These are phyloP conservation scores for Dillenia turbinata DNA, from an alignment of 164 flowering plant genomes.

Conservation along the genomic window DNA sequence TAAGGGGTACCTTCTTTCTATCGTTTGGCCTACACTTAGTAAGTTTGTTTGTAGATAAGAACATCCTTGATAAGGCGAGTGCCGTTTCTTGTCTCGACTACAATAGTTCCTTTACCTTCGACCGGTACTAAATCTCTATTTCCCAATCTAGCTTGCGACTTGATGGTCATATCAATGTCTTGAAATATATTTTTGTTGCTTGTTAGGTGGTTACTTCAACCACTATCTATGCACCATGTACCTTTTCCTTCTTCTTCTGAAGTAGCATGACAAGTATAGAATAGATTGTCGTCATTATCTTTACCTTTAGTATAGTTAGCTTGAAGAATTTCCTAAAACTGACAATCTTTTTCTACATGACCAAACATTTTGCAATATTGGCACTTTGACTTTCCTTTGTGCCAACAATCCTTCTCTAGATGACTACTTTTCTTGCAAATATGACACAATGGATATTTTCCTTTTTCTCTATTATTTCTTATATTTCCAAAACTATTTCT, in stretches of 20 bases:
- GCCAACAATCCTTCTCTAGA: not conserved
- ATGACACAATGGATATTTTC: not conserved
- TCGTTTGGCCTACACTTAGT: not conserved
- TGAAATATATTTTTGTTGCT: not conserved
- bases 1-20: not conserved
- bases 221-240: too few relatives aligned
- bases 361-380: too few relatives aligned
- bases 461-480: not conserved
- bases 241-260: too few relatives aligned
- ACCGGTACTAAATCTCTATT: not conserved
- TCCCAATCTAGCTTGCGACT: not conserved
- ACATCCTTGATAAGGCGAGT: not conserved
- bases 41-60: not conserved
- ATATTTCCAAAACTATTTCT: too few relatives aligned
- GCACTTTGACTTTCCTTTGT: too few relatives aligned
- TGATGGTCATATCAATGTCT: not conserved
- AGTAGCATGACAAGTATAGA: not conserved
- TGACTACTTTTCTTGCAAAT: not conserved
- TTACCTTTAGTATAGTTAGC: not conserved
- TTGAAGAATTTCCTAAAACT: not conserved
- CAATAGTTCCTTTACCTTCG: slow-evolving; percentile 1
- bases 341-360: not conserved
- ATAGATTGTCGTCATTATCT: not conserved
- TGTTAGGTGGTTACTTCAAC: not conserved
- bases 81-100: not conserved